Evolutionary conservation across 2,329 filamentous ascomycete species (phyloP).

Genomic region (Monilinia polystroma): DNA sequence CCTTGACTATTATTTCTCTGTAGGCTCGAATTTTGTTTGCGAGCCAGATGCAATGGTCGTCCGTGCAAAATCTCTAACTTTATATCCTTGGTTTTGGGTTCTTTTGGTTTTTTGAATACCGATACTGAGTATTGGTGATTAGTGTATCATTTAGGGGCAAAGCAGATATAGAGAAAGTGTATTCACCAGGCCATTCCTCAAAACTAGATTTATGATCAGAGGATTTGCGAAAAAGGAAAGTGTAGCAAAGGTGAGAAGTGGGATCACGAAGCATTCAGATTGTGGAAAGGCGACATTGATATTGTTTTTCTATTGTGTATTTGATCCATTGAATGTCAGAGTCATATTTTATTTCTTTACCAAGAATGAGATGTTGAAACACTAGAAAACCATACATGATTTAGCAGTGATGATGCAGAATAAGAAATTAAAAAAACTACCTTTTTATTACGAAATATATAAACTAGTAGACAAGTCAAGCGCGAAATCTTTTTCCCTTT

Average conservation of each 20-base stretch:
- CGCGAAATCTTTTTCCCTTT: constrained; percentile 14
- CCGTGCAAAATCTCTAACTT: constrained; percentile 27
- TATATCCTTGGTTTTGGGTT: constrained; percentile 25
- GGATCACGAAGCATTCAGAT: constrained; percentile 31
- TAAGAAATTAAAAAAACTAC: constrained; percentile 12
- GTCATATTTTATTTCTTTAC: constrained; percentile 27
- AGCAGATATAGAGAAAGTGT: background rate
- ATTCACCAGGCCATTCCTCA: constrained; percentile 32
- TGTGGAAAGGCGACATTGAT: constrained; percentile 26
- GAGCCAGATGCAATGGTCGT: constrained; percentile 23
- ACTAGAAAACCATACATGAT: constrained; percentile 26
- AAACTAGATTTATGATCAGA: constrained; percentile 29
- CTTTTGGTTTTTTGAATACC: constrained; percentile 27
- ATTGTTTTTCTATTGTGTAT: constrained; percentile 21
- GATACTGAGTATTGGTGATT: constrained; percentile 16
- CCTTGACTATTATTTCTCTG: constrained; percentile 26
- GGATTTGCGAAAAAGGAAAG: constrained; percentile 31
- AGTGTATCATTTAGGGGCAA: background rate
- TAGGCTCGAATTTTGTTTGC: background rate
- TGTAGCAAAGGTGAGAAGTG: constrained; percentile 22
- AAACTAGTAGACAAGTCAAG: constrained; percentile 26
- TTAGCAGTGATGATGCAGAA: background rate
- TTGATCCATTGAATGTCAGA: constrained; percentile 28
- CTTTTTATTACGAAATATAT: constrained; percentile 30
- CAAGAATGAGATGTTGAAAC: constrained; percentile 28